Base-by-base conservation (phyloP, 2,329 filamentous ascomycete species). In the Fusarium illudens region DNA sequence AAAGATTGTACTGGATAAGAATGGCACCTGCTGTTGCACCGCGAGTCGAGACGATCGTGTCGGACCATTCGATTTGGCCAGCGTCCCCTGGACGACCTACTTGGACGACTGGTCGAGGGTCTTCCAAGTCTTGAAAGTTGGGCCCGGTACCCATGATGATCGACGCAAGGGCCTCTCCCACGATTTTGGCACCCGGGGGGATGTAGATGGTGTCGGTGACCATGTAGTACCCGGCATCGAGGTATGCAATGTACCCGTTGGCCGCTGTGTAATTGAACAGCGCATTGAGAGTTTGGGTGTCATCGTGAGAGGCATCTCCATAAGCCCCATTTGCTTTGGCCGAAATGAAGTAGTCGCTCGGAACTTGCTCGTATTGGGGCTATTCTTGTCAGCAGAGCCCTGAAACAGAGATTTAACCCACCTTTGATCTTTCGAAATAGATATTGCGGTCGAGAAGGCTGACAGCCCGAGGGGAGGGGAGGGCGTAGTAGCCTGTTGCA, bases 291-390 rank as follows among this genome's bases (percentile, higher is more conserved):
- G 87, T 87, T 8, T 82, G 82, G 1, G 92, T 94, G 74, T 96
- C 93, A 68, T 96, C 92, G 1, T 91, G 90, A 2, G 77, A 76
- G 33, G 92, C 92, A 72, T 96, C 91, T 64, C 92, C 93, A 82
- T 13, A 82, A 27, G 71, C 73, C 4, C 73, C 73, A 19, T 55
- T 63, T 11, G 58, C 82, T 70, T 91, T 92, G 73, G 92, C 88
- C 60, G 88, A 91, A 71, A 92, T 76, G 75, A 96, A 93, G 7
- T 84, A 82, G 2, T 82, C 82, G 2, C 83, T 83, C 0, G 87
- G 79, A 4, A 89, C 73, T 27, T 84, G 77, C 58, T 89, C 86
- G 75, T 96, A 96, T 70, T 92, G 87, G 6, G 93, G 93, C 83
- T 78, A 12, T 7, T 3, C 36, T n/a, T n/a, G 32, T 46, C 12